These are phyloP conservation scores for Physcomitrium patens DNA, from an alignment of 225 moss, liverwort and hornwort genomes.

Conservation along the genomic window DNA sequence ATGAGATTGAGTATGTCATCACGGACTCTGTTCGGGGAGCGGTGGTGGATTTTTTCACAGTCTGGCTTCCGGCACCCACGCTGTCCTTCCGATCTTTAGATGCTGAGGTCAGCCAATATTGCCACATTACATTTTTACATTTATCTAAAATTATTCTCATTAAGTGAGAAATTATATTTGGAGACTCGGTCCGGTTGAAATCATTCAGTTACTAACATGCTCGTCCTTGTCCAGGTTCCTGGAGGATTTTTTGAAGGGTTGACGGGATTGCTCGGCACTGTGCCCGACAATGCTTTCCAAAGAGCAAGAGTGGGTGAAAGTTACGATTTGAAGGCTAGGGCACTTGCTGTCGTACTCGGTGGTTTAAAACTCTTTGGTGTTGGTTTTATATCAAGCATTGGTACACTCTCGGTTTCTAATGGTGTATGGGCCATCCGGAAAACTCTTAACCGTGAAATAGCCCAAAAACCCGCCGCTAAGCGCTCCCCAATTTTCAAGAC, in stretches of 20 bases:
- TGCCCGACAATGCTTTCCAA: constrained; percentile 96
- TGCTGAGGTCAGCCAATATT: constrained; percentile 45
- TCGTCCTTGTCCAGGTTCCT: constrained; percentile 36
- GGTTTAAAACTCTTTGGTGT: constrained; percentile 92
- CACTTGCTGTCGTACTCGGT: constrained; percentile 72
- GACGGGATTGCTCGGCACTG: constrained; percentile 66
- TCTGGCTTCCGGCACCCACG: constrained; percentile 96
- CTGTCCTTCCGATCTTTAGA: constrained; percentile 76
- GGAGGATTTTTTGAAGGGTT: constrained; percentile 69
- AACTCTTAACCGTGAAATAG: constrained; percentile 41
- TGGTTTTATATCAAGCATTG: constrained; percentile 78
- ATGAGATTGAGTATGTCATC: constrained; percentile 89
- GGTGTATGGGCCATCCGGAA: constrained; percentile 59
- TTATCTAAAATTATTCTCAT: neutral
- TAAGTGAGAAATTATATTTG: constrained; percentile 1
- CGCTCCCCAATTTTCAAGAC: constrained; percentile 82
- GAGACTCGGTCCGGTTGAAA: neutral
- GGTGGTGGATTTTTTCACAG: constrained; percentile 96
- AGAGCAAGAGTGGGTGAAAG: constrained; percentile 74
- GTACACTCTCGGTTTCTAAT: constrained; percentile 71
- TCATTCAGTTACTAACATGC: constrained; percentile 4
- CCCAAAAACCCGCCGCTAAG: constrained; percentile 52
- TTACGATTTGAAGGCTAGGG: constrained; percentile 63
- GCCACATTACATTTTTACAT: constrained; percentile 1
- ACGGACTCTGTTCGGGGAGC: constrained; percentile 86